Percentiles rank a stretch among this genome's conserved stretches.
Evolutionary conservation across 2,329 filamentous ascomycete genomes (phyloP).

Genomic region (Tolypocladium nubicola): DNA sequence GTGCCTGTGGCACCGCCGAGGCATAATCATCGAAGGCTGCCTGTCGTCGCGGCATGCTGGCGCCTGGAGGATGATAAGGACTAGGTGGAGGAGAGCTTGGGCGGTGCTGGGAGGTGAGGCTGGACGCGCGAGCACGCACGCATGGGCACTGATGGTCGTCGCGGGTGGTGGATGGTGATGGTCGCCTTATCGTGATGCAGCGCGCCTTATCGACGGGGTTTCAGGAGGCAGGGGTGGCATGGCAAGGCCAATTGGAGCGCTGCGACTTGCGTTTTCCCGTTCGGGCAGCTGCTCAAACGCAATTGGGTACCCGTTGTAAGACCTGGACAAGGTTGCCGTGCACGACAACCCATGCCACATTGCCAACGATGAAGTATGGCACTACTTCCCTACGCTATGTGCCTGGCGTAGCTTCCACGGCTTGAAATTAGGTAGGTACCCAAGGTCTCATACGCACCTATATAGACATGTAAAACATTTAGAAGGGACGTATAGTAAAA

Average conservation of each 20-base stretch:
- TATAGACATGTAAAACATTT: neutral
- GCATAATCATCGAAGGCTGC: constrained; percentile 36
- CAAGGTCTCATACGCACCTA: neutral
- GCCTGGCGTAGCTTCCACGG: neutral
- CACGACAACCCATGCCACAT: neutral
- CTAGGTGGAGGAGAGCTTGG: neutral
- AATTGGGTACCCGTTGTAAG: neutral
- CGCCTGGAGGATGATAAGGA: neutral
- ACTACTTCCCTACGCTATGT: neutral
- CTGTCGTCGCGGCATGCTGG: constrained; percentile 32
- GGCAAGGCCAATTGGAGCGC: neutral
- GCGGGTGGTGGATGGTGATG: neutral
- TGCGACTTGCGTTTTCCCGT: neutral
- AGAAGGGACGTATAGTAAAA: too few species aligned
- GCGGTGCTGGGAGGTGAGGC: neutral
- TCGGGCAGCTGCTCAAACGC: neutral
- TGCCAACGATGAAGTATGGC: neutral
- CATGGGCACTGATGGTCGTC: neutral
- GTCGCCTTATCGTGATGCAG: neutral
- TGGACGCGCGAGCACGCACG: neutral
- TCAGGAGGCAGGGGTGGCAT: neutral
- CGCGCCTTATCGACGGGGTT: neutral
- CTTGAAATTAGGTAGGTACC: neutral
- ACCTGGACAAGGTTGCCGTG: too few species aligned
- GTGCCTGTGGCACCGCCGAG: constrained; percentile 34